Evolutionary conservation across 2,329 filamentous ascomycete genomes (phyloP).

Genomic region (Diaporthe caulivora): DNA sequence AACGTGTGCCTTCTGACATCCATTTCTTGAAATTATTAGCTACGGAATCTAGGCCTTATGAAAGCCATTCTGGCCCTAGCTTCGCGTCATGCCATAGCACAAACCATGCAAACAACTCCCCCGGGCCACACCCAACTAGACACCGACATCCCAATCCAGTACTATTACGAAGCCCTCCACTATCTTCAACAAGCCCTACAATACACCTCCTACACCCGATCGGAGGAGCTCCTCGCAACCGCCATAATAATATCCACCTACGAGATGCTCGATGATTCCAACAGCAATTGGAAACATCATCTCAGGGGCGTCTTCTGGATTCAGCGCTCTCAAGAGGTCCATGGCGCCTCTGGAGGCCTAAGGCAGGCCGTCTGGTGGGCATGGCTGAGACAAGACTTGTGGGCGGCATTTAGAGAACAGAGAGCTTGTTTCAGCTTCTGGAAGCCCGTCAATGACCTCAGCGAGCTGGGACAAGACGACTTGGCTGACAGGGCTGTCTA

Average conservation of each 20-base stretch:
- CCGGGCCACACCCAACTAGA: not conserved
- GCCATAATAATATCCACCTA: constrained; percentile 72
- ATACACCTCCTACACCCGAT: constrained; percentile 68
- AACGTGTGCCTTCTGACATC: not conserved
- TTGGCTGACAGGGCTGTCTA: constrained; percentile 64
- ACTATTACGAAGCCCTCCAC: constrained; percentile 73
- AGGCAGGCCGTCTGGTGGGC: constrained; percentile 74
- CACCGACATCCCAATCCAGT: constrained; percentile 55
- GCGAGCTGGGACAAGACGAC: constrained; percentile 60
- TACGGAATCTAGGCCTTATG: constrained; percentile 58
- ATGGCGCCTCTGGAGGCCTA: constrained; percentile 69
- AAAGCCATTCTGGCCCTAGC: constrained; percentile 41
- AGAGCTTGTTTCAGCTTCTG: constrained; percentile 70
- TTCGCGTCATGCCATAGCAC: constrained; percentile 61
- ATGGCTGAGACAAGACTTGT: constrained; percentile 75
- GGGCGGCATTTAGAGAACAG: constrained; percentile 72
- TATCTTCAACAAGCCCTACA: constrained; percentile 72
- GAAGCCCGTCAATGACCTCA: constrained; percentile 59
- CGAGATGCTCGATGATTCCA: constrained; percentile 73
- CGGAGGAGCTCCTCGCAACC: constrained; percentile 69
- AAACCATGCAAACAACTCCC: constrained; percentile 46
- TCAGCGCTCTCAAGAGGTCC: constrained; percentile 70
- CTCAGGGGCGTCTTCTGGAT: constrained; percentile 76
- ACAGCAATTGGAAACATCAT: constrained; percentile 70
- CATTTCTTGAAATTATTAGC: constrained; percentile 20